A percentile compares a stretch with the other conserved stretches of the same genome.
Evolutionary conservation across 2,329 filamentous ascomycete genomes (phyloP).

Genomic region (Hypoxylon sp.): DNA sequence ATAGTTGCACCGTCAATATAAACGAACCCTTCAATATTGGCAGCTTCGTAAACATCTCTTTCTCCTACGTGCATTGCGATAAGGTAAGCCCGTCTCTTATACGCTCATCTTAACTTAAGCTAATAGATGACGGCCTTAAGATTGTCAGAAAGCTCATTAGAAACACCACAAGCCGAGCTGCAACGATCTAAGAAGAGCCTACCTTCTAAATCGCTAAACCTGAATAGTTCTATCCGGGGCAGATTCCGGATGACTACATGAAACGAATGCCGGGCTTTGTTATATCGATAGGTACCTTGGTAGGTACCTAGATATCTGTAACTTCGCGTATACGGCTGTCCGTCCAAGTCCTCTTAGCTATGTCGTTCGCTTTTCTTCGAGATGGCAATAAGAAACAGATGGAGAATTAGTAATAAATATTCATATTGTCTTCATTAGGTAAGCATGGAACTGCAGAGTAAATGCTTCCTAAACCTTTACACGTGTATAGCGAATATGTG

Average conservation of each 20-base stretch:
- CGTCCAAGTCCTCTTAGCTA: background rate
- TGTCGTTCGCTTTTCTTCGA: background rate
- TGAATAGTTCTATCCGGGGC: background rate
- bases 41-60: background rate
- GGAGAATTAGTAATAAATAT: background rate
- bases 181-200: background rate
- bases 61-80: slow-evolving; percentile 27
- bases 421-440: background rate
- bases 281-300: background rate
- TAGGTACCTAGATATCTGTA: background rate
- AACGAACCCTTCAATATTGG: background rate
- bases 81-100: slow-evolving; percentile 19
- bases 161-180: slow-evolving; percentile 28
- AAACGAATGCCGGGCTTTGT: background rate
- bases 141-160: slow-evolving; percentile 41
- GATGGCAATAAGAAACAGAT: background rate
- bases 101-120: background rate
- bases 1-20: too few relatives aligned
- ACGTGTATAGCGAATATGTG: too few relatives aligned
- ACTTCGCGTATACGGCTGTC: background rate
- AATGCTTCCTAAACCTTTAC: background rate
- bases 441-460: background rate
- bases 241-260: background rate
- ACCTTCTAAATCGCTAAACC: slow-evolving; percentile 2
- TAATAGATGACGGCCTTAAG: slow-evolving; percentile 15